phyloP scores from a whole-genome alignment of 1,284 basidiomycete species.

The Ustilago tritici region DNA sequence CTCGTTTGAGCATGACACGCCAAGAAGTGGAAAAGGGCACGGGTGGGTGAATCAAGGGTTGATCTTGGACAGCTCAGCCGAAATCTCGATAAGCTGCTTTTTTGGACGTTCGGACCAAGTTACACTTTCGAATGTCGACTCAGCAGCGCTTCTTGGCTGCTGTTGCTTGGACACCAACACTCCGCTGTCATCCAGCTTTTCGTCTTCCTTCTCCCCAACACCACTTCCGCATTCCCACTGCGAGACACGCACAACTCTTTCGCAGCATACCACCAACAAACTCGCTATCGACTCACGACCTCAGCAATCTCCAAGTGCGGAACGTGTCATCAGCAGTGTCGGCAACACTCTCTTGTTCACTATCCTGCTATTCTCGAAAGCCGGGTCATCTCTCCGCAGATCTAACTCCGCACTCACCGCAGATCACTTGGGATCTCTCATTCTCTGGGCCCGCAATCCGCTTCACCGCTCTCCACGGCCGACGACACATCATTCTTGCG shows the following conservation, averaged over 20 bases:
- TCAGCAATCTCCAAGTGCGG: background rate
- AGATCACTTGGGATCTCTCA: background rate
- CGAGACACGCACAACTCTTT: background rate
- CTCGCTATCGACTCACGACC: background rate
- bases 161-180: constrained; percentile 4
- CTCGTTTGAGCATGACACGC: background rate
- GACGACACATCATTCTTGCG: background rate
- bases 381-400: background rate
- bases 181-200: background rate
- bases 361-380: background rate
- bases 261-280: background rate
- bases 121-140: constrained; percentile 12
- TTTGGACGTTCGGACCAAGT: background rate
- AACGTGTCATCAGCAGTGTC: background rate
- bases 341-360: background rate
- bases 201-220: background rate
- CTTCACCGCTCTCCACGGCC: background rate
- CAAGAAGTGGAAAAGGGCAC: background rate
- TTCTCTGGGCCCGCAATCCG: background rate
- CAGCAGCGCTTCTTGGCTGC: constrained; percentile 1
- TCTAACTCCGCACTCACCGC: background rate
- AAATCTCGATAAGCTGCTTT: constrained; percentile 8
- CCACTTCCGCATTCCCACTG: background rate
- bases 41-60: background rate
- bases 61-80: background rate